Base-by-base conservation (phyloP, 1,284 basidiomycete genomes). In the Ganoderma multipileum region DNA sequence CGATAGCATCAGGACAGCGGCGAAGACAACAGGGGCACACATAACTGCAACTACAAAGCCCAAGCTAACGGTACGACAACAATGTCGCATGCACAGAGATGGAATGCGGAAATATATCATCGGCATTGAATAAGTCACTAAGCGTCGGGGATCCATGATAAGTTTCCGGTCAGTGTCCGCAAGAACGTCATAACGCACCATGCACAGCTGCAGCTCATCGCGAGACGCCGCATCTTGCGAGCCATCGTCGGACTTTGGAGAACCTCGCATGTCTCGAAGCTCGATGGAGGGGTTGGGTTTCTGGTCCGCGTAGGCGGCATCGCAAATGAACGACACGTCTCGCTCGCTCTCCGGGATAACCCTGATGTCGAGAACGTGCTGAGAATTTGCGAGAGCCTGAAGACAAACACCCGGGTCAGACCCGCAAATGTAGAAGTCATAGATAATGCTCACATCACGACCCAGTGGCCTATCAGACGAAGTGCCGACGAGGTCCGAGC, bases 321-420 rank as follows among this genome's bases (percentile, higher is more conserved):
- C 18, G 6, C 28, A 28, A 11, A 5, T 18, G 52, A 55, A 55
- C 14, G 52, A 55, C n/a, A 0, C 28, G 28, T 55, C 52, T 16
- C 52, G 52, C 28, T 55, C 14, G 28, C 3, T 20, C 6, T 55
- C 52, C 7, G 26, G 0, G 12, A 14, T 33, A 28, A 55, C 52
- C 52, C 52, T 55, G 52, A 55, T 55, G 52, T 55, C 52, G 52
- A 55, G 26, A 28, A 55, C 52, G 52, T 55, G 52, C 52, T 55
- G 52, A 12, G 52, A 55, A 28, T 20, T 55, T 7, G 16, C 28
- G 28, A 55, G 52, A 1, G 28, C 14, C 52, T 55, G 52, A 18
- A 55, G 28, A 0, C 5, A 33, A 28, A 12, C 33, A 2, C 11
- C 1, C 14, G 3, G 50, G 50, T 52, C 23, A 52, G 50, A 52